Evolutionary conservation across 73 alveolate genomes (phyloP), one percentile per base, ranked within the genome.

Genomic region (Paramecium biaurelia): DNA sequence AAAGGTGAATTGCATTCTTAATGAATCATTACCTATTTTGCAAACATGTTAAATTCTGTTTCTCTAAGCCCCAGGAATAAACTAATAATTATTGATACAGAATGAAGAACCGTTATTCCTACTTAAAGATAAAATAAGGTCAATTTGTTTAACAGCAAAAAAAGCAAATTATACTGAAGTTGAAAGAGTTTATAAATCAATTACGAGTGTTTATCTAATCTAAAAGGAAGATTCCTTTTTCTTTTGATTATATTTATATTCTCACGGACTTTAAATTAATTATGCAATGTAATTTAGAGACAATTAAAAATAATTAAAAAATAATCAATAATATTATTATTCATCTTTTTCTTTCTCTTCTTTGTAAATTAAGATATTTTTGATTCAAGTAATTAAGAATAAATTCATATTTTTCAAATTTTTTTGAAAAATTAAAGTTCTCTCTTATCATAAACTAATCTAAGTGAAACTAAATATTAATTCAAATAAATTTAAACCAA

Each of bases 11-110:
- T 87, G 85, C 49, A 92, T 93, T 9, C 84, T 98, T 84, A 95
- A 93, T 76, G 97, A 97, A 45, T 93, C 95, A 74, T 93, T 93
- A 59, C 96, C 76, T 8, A 74, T 95, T 82, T 86, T 98, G 53
- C 95, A 97, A 32, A 94, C 93, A 86, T 92, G 99, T 76, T 97
- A 95, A 70, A 95, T 96, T 24, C 96, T 98, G 15, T 98, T 98
- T 93, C 93, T 98, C 7, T 96, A 96, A 92, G 99, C 99, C 4
- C 99, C 99, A 10, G 99, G 99, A 88, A 53, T 95, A 57, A 98
- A 98, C 92, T 96, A 97, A 92, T 92, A 93, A 70, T 84, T 97
- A 76, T 95, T 98, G 43, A 85, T 98, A 23, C 95, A 97, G 43
- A 97, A 98, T 21, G 95, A 96, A 67, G 97, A 95, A 92, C 96